A percentile compares a stretch with the other conserved stretches of the same genome.
Evolutionary conservation across 2,329 filamentous ascomycete genomes (phyloP).

Genomic region (Herpomyces periplanetae): DNA sequence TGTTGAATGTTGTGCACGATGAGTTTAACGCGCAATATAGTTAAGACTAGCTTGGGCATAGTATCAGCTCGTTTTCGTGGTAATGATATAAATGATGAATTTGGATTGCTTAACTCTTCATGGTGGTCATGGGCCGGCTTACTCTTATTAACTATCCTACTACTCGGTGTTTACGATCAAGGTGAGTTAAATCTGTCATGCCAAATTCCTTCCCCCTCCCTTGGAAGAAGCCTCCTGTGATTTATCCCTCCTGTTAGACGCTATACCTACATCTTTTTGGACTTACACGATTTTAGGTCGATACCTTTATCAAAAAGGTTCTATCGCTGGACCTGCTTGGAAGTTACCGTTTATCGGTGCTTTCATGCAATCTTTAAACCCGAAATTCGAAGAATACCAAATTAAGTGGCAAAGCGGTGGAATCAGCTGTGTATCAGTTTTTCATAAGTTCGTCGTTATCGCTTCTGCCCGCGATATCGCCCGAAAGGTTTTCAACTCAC

Average conservation of each 20-base stretch:
- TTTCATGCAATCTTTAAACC: conserved; percentile 63
- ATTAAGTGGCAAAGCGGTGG: conserved; percentile 68
- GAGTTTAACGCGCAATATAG: too few relatives aligned
- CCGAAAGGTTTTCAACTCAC: conserved; percentile 85
- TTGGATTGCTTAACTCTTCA: too few relatives aligned
- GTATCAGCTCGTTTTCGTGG: too few relatives aligned
- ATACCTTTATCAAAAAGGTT: conserved; percentile 11
- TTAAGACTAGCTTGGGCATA: too few relatives aligned
- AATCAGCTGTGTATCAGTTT: conserved; percentile 85
- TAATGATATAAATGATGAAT: too few relatives aligned
- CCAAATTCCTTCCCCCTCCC: not conserved
- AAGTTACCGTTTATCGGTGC: conserved; percentile 28
- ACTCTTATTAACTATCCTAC: too few relatives aligned
- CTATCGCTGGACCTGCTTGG: conserved; percentile 10
- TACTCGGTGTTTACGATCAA: conserved; percentile 55
- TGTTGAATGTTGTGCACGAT: too few relatives aligned
- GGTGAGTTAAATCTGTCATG: too few relatives aligned
- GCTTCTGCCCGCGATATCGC: conserved; percentile 78
- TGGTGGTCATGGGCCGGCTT: too few relatives aligned
- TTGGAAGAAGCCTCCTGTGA: not conserved
- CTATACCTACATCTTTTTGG: not conserved
- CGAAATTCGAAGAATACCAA: conserved; percentile 63
- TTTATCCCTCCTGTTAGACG: conserved; percentile 1
- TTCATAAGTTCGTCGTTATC: conserved; percentile 99
- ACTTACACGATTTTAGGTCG: conserved; percentile 2